These are phyloP conservation scores for Sonneratia caseolaris DNA, from an alignment of 345 rosid species.

Conservation along the genomic window DNA sequence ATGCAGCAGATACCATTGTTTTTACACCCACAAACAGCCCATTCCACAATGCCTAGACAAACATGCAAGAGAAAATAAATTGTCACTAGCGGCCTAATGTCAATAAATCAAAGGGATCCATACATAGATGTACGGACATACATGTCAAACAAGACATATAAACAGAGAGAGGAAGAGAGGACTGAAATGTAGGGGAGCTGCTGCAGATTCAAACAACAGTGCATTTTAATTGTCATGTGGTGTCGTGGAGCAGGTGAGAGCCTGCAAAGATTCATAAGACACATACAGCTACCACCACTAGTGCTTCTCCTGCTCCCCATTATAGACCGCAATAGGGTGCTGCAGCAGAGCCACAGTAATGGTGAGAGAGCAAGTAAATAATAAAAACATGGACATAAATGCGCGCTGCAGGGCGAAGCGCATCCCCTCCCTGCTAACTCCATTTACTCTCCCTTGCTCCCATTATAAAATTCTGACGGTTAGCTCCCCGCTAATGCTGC, in stretches of 20 bases:
- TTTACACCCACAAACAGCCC: no score
- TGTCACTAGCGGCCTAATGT: no score
- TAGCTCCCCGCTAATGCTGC: not conserved
- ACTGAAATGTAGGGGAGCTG: no score
- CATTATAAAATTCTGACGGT: slow-evolving; percentile 10
- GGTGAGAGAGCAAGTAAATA: not conserved
- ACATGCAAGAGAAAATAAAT: no score
- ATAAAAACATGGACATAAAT: slow-evolving; percentile 29
- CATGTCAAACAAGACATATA: no score
- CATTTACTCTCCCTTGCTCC: slow-evolving; percentile 46
- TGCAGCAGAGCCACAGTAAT: not conserved
- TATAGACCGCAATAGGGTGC: not conserved
- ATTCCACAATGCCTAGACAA: no score
- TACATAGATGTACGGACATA: no score
- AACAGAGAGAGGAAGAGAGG: no score
- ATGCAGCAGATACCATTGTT: no score
- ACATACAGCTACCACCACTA: not conserved
- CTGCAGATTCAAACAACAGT: not conserved
- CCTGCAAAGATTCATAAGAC: not conserved
- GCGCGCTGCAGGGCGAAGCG: slow-evolving; percentile 54
- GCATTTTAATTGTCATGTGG: slow-evolving; percentile 7
- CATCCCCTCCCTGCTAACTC: slow-evolving; percentile 51
- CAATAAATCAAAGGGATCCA: no score
- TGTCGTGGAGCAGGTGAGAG: not conserved
- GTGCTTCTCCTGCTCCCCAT: not conserved